These are phyloP conservation scores for Thalassiosira sp. DNA, from an alignment of 352 stramenopile species.

Conservation along the genomic window DNA sequence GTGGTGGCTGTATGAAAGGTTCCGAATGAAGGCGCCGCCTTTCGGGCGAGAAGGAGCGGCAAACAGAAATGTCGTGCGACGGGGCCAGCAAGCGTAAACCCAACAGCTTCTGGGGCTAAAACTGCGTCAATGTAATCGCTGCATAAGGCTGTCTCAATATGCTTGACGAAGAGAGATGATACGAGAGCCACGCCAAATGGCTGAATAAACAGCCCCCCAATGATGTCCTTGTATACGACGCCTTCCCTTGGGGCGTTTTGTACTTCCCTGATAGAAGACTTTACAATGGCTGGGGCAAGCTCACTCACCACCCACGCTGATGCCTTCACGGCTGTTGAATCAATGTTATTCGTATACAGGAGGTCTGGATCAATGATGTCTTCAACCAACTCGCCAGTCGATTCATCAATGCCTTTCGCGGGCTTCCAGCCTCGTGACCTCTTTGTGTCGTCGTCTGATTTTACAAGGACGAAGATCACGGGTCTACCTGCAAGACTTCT, in stretches of 20 bases:
- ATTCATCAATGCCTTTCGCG: conserved; percentile 4
- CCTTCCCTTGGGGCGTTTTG: neutral
- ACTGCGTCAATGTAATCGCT: conserved; percentile 7
- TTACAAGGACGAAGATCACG: conserved; percentile 8
- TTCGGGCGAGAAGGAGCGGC: conserved; percentile 17
- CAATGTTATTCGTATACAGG: neutral
- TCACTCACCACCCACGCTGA: conserved; percentile 1
- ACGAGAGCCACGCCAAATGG: neutral
- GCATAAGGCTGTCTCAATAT: neutral
- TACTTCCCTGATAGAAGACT: conserved; percentile 6
- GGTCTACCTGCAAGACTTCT: neutral
- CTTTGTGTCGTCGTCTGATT: conserved; percentile 10
- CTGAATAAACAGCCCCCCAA: conserved; percentile 12
- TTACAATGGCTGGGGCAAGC: conserved; percentile 17
- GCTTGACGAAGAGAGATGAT: neutral
- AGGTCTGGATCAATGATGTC: neutral
- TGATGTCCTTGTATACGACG: conserved; percentile 13
- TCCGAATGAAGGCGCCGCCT: neutral
- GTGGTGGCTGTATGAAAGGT: neutral
- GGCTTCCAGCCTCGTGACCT: neutral
- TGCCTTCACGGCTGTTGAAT: neutral
- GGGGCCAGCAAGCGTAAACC: conserved; percentile 2
- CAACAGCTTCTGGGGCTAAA: conserved; percentile 12
- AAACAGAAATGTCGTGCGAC: conserved; percentile 4
- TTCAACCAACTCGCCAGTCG: conserved; percentile 10